Percentiles rank a stretch among this genome's conserved stretches.
Evolutionary conservation across 2,329 filamentous ascomycete genomes (phyloP).

Genomic region (Colletotrichum sp.): DNA sequence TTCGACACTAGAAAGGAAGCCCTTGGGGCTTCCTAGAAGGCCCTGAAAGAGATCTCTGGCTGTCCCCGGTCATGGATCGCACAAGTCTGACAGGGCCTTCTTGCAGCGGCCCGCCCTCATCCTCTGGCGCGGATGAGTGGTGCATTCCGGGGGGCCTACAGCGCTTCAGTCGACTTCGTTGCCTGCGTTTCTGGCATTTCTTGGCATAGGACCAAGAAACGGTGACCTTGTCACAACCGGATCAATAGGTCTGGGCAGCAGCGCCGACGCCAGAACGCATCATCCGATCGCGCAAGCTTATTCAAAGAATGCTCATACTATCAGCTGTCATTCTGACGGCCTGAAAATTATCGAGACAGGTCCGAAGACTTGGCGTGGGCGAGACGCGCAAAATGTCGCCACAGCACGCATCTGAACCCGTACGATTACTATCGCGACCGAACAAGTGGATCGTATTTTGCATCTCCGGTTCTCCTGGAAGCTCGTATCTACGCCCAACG

Average conservation of each 20-base stretch:
- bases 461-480: slow-evolving; percentile 11
- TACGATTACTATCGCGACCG: neutral
- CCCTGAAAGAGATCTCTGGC: neutral
- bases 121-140: neutral
- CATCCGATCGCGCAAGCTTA: neutral
- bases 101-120: neutral
- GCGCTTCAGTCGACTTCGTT: neutral
- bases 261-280: neutral
- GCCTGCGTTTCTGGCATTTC: neutral
- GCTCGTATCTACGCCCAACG: neutral
- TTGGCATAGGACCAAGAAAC: neutral
- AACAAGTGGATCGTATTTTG: slow-evolving; percentile 5
- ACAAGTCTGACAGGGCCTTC: neutral
- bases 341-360: neutral
- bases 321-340: neutral
- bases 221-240: neutral
- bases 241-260: neutral
- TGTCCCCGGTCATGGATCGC: neutral
- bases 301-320: neutral
- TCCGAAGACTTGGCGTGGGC: neutral
- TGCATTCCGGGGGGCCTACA: neutral
- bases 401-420: neutral
- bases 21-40: neutral
- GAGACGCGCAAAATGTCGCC: neutral
- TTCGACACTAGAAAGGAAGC: neutral